Base-by-base conservation (phyloP, 139 green algal genomes). In the Desmodesmus armatus region DNA sequence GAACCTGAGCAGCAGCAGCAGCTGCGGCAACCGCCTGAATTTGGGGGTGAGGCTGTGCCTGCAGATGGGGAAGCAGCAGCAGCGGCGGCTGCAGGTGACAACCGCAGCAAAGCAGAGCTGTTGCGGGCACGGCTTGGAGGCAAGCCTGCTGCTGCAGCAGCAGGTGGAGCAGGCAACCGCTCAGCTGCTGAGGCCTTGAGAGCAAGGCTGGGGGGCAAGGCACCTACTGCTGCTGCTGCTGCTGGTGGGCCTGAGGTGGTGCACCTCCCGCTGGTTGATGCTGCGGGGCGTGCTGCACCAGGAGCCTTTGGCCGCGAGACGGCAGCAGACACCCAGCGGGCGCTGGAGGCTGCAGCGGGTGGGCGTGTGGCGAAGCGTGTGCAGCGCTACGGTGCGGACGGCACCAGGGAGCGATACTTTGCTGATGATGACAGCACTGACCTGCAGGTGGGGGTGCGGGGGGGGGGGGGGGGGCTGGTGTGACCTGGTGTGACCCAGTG, bases 231-330 rank as follows among this genome's bases (percentile, higher is more conserved):
- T 58, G 60, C 23, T n/a, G 78, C 41, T 39, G 77, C 17, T 15
- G 58, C 39, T 51, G 79, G 31, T 31, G 25, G 37, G 11, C 6
- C 13, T 29, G 67, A 89, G 65, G 89, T 95, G 13, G 84, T 92
- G 35, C 17, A 58, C 29, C 84, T 97, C 77, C 92, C 96, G 1
- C 51, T 96, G 65, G 85, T 99, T 49, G 94, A 98, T 65, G 90
- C 88, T 0, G 6, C 85, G 5, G 96, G 96, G 3, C 83, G 93
- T 15, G 93, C 95, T 0, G 86, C 89, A 81, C 90, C 91, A 3
- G 96, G 96, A 21, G 94, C 94, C 0, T 98, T 99, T 91, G 96
- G 96, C 0, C 88, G 94, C 19, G 91, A 96, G 67, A 74, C 80
- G 25, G 94, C 92, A 2, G 87, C 79, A 27, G 88, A 82, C 15